A percentile compares a stretch with the other conserved stretches of the same genome.
Evolutionary conservation across 177 flowering plant species (phyloP).

Genomic region (Vitis hybrid): DNA sequence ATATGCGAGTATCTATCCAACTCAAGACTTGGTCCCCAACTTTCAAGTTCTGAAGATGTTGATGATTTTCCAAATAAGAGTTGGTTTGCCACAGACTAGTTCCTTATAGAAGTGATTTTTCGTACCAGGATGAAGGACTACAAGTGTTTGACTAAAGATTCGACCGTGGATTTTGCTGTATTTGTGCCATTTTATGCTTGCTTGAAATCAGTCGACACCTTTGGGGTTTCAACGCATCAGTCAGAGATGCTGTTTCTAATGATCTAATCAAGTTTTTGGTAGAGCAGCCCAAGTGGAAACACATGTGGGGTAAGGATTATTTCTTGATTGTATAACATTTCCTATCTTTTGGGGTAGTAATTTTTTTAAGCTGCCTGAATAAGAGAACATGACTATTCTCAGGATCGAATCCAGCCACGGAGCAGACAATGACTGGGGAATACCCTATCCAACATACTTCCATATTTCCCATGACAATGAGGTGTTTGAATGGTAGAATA

Average conservation of each 20-base stretch:
- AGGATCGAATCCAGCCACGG: conserved; percentile 37
- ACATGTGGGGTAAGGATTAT: conserved; percentile 47
- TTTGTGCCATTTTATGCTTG: conserved; percentile 57
- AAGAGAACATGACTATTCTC: conserved; percentile 40
- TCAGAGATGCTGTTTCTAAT: conserved; percentile 23
- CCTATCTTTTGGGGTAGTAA: conserved; percentile 38
- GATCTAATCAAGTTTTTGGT: conserved; percentile 32
- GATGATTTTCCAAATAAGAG: conserved; percentile 4
- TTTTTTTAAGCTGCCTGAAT: conserved; percentile 32
- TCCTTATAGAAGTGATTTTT: conserved; percentile 44
- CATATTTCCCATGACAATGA: conserved; percentile 38
- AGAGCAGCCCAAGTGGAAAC: conserved; percentile 34
- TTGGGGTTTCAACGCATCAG: conserved; percentile 21
- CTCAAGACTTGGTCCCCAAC: conserved; percentile 33
- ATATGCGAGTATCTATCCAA: conserved; percentile 35
- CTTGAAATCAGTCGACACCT: conserved; percentile 38
- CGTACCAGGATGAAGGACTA: conserved; percentile 46
- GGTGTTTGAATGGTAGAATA: conserved; percentile 37
- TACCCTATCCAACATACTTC: conserved; percentile 49
- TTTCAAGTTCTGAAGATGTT: background rate
- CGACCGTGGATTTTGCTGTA: conserved; percentile 42
- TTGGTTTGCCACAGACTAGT: conserved; percentile 44
- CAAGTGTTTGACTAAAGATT: conserved; percentile 51
- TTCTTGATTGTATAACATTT: conserved; percentile 23
- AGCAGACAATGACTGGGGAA: conserved; percentile 18